Conservation (phyloP, 1,284 basidiomycete species). For the Xerocomus amazonicus region DNA sequence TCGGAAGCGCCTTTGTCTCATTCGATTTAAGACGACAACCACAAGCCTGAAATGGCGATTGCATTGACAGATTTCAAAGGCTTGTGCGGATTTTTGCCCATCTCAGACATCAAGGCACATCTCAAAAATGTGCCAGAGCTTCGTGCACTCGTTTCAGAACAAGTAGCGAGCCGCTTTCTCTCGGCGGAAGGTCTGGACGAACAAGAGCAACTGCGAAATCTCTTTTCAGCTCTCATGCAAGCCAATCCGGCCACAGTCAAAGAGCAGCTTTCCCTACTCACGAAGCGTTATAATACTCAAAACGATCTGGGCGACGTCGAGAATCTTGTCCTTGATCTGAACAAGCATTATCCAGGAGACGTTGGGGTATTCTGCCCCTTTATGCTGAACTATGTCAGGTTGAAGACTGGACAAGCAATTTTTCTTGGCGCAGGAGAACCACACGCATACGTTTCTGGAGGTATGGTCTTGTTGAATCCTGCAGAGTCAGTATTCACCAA, state of each 20-base stretch:
- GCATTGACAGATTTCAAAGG: constrained; percentile 90
- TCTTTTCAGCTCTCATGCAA: constrained; percentile 86
- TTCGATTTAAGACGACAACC: constrained; percentile 65
- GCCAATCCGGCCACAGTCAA: constrained; percentile 54
- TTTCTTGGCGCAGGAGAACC: constrained; percentile 96
- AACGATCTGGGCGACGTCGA: constrained; percentile 47
- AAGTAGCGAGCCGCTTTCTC: constrained; percentile 48
- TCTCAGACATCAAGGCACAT: constrained; percentile 65
- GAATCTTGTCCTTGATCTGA: constrained; percentile 69
- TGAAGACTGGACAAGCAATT: constrained; percentile 85
- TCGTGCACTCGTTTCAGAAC: constrained; percentile 61
- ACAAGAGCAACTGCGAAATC: constrained; percentile 43
- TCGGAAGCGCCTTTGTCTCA: constrained; percentile 6
- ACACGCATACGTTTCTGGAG: constrained; percentile 93
- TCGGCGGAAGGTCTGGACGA: constrained; percentile 45
- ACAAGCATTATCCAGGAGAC: constrained; percentile 87
- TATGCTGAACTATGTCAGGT: constrained; percentile 81
- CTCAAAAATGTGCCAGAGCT: constrained; percentile 79
- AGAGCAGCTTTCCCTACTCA: constrained; percentile 54
- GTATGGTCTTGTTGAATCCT: constrained; percentile 40
- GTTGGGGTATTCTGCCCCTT: constrained; percentile 95
- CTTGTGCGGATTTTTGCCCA: constrained; percentile 88
- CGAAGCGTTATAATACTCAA: constrained; percentile 57
- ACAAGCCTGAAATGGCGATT: constrained; percentile 98
- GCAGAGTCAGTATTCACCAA: constrained; percentile 8